Evolutionary conservation across 257 asterid species (phyloP).

Genomic region (Coffea canephora): DNA sequence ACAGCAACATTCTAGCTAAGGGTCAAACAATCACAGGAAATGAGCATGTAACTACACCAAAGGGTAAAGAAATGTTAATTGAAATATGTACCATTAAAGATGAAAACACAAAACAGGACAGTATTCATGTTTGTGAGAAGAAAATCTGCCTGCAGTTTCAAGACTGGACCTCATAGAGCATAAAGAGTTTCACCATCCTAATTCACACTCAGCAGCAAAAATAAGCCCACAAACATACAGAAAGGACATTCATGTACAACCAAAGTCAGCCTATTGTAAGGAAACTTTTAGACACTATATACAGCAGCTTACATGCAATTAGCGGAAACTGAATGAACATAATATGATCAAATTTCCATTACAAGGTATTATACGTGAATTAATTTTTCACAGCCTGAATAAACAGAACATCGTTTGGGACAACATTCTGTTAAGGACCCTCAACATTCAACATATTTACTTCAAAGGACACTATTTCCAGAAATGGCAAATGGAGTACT

Average conservation of each 20-base stretch:
- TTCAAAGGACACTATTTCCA: neutral
- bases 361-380: neutral
- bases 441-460: neutral
- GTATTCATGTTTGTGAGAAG: neutral
- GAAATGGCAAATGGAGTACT: neutral
- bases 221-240: neutral
- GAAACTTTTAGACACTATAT: neutral
- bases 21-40: neutral
- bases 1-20: neutral
- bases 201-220: neutral
- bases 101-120: neutral
- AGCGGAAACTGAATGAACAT: neutral
- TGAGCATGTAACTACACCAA: neutral
- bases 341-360: neutral
- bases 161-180: neutral
- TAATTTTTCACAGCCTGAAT: neutral
- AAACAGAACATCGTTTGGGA: neutral
- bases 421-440: conserved; percentile 1
- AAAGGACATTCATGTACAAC: neutral
- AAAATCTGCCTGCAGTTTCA: neutral
- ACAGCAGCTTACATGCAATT: neutral
- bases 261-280: neutral
- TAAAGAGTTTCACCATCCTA: neutral
- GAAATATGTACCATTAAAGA: neutral
- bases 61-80: neutral